Percentiles rank a stretch among this genome's conserved stretches.
Conservation (phyloP, 2,329 filamentous ascomycete species). For the Aspergillus glaucus region DNA sequence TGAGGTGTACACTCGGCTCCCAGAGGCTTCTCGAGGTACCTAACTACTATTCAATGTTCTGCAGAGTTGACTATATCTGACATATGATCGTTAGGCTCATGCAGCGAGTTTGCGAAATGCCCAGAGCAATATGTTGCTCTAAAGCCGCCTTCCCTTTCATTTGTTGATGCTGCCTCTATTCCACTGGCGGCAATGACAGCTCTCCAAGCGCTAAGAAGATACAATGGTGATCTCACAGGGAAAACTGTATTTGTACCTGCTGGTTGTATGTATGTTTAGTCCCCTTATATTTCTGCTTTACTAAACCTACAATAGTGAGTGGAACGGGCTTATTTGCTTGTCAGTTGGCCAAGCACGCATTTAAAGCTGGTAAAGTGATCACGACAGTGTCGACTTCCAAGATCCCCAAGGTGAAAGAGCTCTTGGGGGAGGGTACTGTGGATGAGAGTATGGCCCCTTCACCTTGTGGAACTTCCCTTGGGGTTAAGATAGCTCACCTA, state of each 20-base stretch:
- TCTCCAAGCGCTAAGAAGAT: constrained; percentile 39
- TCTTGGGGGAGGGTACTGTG: constrained; percentile 40
- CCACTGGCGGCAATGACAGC: constrained; percentile 40
- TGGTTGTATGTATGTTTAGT: constrained; percentile 22
- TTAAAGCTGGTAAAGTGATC: constrained; percentile 43
- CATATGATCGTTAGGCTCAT: constrained; percentile 21
- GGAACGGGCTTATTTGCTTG: constrained; percentile 43
- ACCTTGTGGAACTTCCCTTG: no score
- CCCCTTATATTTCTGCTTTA: no score
- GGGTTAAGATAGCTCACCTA: no score
- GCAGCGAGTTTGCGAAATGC: constrained; percentile 33
- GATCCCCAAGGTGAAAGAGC: constrained; percentile 39
- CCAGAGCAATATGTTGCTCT: constrained; percentile 27
- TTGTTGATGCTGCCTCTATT: constrained; percentile 40
- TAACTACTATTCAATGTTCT: no score
- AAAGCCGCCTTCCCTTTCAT: constrained; percentile 38
- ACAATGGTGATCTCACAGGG: constrained; percentile 40
- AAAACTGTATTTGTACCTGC: constrained; percentile 50
- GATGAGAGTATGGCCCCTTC: constrained; percentile 31
- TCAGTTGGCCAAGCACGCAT: constrained; percentile 48
- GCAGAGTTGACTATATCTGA: no score
- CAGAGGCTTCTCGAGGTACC: no score
- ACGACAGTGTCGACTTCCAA: constrained; percentile 51
- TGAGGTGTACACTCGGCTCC: no score
- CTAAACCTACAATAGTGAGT: constrained; percentile 26